phyloP scores from a whole-genome alignment of 306 rosid genomes.

The Citrullus amarus region DNA sequence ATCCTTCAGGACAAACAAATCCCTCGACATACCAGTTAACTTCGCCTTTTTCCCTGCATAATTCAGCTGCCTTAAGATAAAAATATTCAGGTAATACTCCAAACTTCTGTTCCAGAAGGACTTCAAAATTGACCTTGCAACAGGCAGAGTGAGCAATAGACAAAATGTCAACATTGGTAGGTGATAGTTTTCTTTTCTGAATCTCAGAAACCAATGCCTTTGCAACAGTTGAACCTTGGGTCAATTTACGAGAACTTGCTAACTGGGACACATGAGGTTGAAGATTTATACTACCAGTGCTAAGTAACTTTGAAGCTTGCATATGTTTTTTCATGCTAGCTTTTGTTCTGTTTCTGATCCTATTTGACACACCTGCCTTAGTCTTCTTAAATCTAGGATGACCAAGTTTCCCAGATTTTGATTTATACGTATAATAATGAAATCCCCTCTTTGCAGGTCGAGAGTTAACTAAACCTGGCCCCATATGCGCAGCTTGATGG shows the following conservation, averaged over 20 bases:
- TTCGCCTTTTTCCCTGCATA: conserved; percentile 69
- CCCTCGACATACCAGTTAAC: conserved; percentile 67
- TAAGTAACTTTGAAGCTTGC: conserved; percentile 54
- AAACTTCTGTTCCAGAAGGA: conserved; percentile 55
- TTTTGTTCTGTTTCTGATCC: conserved; percentile 71
- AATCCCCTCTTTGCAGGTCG: conserved; percentile 72
- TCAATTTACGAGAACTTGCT: conserved; percentile 39
- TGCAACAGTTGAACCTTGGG: conserved; percentile 72
- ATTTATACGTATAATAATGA: conserved; percentile 66
- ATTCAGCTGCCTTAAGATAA: conserved; percentile 83
- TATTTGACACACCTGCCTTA: conserved; percentile 63
- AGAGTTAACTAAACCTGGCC: conserved; percentile 51
- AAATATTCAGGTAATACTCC: conserved; percentile 63
- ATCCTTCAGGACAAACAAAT: conserved; percentile 67
- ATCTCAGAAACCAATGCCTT: conserved; percentile 76
- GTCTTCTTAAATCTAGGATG: conserved; percentile 71
- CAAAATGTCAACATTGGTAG: conserved; percentile 60
- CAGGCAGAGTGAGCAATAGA: conserved; percentile 67
- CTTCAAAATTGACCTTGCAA: conserved; percentile 63
- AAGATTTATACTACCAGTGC: conserved; percentile 25
- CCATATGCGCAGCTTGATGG: conserved; percentile 99
- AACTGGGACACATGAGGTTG: conserved; percentile 32
- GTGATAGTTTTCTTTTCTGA: conserved; percentile 70
- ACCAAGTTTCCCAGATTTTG: conserved; percentile 90
- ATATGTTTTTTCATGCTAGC: conserved; percentile 60